These are phyloP conservation scores for Chenopodium album DNA, from an alignment of 148 eudicot species.

Conservation along the genomic window DNA sequence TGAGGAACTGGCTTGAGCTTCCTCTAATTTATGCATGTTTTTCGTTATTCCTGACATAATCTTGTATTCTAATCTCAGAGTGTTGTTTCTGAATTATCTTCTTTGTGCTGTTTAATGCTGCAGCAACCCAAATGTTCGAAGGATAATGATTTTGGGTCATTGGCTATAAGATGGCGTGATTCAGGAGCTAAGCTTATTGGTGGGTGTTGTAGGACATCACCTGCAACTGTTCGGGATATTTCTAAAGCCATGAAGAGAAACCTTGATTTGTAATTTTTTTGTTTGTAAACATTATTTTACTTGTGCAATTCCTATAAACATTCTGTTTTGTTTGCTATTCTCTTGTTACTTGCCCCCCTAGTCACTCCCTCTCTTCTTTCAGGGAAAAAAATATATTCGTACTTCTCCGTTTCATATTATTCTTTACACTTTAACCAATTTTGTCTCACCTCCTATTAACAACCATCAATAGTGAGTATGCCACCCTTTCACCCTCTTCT, in stretches of 20 bases:
- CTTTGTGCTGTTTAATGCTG: background rate
- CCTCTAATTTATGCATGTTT: background rate
- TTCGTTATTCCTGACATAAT: background rate
- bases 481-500: too few relatives aligned
- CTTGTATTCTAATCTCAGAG: background rate
- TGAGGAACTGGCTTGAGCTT: constrained; percentile 30
- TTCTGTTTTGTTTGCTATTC: too few relatives aligned
- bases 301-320: too few relatives aligned
- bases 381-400: too few relatives aligned
- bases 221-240: constrained; percentile 56
- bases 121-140: constrained; percentile 78
- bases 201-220: constrained; percentile 82
- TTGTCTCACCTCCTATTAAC: too few relatives aligned
- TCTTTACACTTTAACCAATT: too few relatives aligned
- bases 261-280: background rate
- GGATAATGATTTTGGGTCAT: constrained; percentile 51
- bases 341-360: too few relatives aligned
- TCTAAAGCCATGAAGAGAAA: constrained; percentile 49
- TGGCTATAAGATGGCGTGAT: constrained; percentile 68
- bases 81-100: background rate
- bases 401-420: too few relatives aligned
- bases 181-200: constrained; percentile 84
- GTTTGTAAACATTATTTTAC: too few relatives aligned
- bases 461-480: too few relatives aligned
- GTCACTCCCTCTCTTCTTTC: too few relatives aligned